These are phyloP conservation scores for Monsonia emarginata DNA, from an alignment of 441 rosid genomes.

Conservation along the genomic window DNA sequence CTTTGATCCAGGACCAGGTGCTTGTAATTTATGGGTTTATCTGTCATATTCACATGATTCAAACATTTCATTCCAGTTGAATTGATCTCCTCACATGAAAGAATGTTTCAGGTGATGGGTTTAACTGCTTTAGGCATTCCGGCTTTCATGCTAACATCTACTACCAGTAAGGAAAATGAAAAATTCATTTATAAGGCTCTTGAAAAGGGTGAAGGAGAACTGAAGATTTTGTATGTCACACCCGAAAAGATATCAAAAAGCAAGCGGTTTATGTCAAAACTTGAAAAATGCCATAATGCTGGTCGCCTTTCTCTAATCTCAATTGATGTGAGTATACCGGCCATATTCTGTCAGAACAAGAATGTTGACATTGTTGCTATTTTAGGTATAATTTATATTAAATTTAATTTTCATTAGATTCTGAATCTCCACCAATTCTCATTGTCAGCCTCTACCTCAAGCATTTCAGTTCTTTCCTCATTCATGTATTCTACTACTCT, in stretches of 20 bases:
- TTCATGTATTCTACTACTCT: neutral
- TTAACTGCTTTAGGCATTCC: conserved; percentile 78
- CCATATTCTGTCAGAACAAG: neutral
- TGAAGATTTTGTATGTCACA: conserved; percentile 76
- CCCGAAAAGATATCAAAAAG: conserved; percentile 97
- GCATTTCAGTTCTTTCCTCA: neutral
- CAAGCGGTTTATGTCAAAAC: conserved; percentile 96
- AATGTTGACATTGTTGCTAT: neutral
- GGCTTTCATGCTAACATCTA: conserved; percentile 78
- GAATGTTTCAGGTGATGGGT: conserved; percentile 67
- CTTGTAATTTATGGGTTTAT: neutral
- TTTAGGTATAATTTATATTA: neutral
- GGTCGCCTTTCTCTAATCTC: conserved; percentile 77
- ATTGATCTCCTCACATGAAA: conserved; percentile 2
- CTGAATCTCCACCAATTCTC: neutral
- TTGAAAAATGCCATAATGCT: conserved; percentile 73
- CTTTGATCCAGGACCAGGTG: conserved; percentile 96
- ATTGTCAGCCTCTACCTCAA: neutral
- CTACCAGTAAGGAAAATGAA: conserved; percentile 78
- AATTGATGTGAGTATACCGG: conserved; percentile 55
- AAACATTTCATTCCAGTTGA: neutral
- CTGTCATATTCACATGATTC: neutral
- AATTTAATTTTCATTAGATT: neutral
- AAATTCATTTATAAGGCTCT: conserved; percentile 83
- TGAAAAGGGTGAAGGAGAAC: conserved; percentile 79